phyloP scores from a whole-genome alignment of 1,284 basidiomycete genomes.

The Apiotrichum sp. region DNA sequence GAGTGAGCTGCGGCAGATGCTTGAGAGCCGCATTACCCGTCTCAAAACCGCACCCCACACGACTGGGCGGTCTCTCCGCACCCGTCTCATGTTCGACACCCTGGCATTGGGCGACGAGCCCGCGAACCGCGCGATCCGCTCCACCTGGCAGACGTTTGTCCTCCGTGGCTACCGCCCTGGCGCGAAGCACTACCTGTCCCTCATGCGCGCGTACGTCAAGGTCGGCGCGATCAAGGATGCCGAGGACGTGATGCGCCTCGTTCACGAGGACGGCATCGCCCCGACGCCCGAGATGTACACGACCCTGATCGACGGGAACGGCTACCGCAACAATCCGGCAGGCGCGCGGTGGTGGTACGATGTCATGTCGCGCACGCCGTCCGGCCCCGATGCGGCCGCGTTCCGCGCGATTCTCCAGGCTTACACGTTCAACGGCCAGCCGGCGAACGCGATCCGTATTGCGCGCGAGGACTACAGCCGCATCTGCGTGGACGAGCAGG shows the following conservation, averaged over 20 bases:
- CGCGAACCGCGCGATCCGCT: constrained; percentile 19
- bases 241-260: constrained; percentile 25
- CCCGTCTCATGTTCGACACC: constrained; percentile 31
- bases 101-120: constrained; percentile 16
- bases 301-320: constrained; percentile 19
- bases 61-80: constrained; percentile 13
- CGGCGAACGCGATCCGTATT: background rate
- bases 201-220: constrained; percentile 34
- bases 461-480: constrained; percentile 5
- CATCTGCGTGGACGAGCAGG: constrained; percentile 5
- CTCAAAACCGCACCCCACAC: background rate
- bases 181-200: constrained; percentile 26
- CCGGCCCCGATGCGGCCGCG: constrained; percentile 2
- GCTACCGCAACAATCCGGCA: background rate
- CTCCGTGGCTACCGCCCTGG: constrained; percentile 32
- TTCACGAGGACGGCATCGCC: constrained; percentile 15
- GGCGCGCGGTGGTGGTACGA: constrained; percentile 8
- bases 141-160: constrained; percentile 31
- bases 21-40: background rate
- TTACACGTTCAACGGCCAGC: background rate
- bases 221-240: constrained; percentile 33
- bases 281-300: constrained; percentile 24
- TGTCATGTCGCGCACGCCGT: background rate
- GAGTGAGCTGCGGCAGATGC: constrained; percentile 3
- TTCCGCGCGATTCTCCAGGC: constrained; percentile 5